These are phyloP conservation scores for Candida mesenterica DNA, from an alignment of 1,139 yeast species.

Conservation along the genomic window DNA sequence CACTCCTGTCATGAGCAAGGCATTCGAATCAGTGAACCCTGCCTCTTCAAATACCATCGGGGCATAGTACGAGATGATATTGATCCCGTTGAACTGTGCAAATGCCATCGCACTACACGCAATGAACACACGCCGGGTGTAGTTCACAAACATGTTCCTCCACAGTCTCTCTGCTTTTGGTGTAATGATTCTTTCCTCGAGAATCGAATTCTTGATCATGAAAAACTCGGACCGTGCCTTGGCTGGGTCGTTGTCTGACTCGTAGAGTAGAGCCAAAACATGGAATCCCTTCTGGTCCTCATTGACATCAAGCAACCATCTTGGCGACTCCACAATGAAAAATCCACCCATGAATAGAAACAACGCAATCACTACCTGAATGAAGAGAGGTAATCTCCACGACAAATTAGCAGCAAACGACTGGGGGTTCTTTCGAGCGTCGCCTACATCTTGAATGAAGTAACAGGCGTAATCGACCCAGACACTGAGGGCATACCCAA, in stretches of 20 bases:
- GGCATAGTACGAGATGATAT: conserved; percentile 54
- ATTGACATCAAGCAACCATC: conserved; percentile 53
- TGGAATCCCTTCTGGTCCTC: conserved; percentile 56
- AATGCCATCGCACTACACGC: conserved; percentile 53
- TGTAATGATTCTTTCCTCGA: conserved; percentile 42
- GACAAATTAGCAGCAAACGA: conserved; percentile 45
- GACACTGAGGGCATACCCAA: conserved; percentile 52
- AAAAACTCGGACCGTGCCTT: conserved; percentile 64
- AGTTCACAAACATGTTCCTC: conserved; percentile 41
- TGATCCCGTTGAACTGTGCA: conserved; percentile 58
- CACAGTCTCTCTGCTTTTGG: conserved; percentile 47
- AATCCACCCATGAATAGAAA: conserved; percentile 50
- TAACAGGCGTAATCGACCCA: conserved; percentile 57
- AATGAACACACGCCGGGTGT: conserved; percentile 39
- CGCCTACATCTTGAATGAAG: conserved; percentile 43
- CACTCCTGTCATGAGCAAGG: conserved; percentile 53
- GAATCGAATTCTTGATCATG: conserved; percentile 76
- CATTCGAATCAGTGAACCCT: conserved; percentile 49
- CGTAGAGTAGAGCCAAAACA: conserved; percentile 78
- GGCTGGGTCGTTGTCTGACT: conserved; percentile 52
- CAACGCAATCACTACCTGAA: conserved; percentile 48
- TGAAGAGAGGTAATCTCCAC: conserved; percentile 52
- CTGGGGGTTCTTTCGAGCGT: conserved; percentile 36
- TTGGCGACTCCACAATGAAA: conserved; percentile 54
- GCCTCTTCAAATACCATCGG: conserved; percentile 55